A percentile compares a stretch with the other conserved stretches of the same genome.
Conservation (phyloP, 2,329 filamentous ascomycete species). For the Drechslera avenae region DNA sequence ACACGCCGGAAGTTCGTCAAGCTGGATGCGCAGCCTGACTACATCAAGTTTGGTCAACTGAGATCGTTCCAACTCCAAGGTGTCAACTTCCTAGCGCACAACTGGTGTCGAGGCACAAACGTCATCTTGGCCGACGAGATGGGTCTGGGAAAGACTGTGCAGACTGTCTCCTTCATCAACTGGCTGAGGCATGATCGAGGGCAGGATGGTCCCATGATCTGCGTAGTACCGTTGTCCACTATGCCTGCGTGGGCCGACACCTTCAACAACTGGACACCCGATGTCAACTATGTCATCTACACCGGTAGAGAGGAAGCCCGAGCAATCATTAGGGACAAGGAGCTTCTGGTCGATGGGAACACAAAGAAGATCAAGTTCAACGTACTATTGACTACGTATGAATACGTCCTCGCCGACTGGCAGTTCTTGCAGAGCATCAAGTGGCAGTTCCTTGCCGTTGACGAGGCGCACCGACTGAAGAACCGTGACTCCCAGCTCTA, state of each 20-base stretch:
- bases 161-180: slow-evolving; percentile 95
- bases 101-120: slow-evolving; percentile 93
- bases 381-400: slow-evolving; percentile 95
- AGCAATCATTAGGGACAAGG: slow-evolving; percentile 85
- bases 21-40: slow-evolving; percentile 82
- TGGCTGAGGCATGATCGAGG: slow-evolving; percentile 89
- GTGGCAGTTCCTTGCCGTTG: slow-evolving; percentile 96
- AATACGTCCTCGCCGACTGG: slow-evolving; percentile 88
- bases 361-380: slow-evolving; percentile 93
- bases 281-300: slow-evolving; percentile 96
- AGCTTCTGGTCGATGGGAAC: slow-evolving; percentile 85
- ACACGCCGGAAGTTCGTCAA: slow-evolving; percentile 61
- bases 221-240: slow-evolving; percentile 95
- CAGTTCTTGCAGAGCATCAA: slow-evolving; percentile 87
- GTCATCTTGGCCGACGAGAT: slow-evolving; percentile 98
- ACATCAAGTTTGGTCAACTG: slow-evolving; percentile 82
- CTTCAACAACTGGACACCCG: slow-evolving; percentile 94
- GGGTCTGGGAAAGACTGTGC: slow-evolving; percentile 97
- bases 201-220: slow-evolving; percentile 93
- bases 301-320: slow-evolving; percentile 87
- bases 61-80: slow-evolving; percentile 93
- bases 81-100: slow-evolving; percentile 92
- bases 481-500: slow-evolving; percentile 96
- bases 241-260: slow-evolving; percentile 99
- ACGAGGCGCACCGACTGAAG: slow-evolving; percentile 95